Evolutionary conservation across 1,139 yeast species (phyloP), one percentile per base, ranked within the genome.

Genomic region (Kodamaea suecica): DNA sequence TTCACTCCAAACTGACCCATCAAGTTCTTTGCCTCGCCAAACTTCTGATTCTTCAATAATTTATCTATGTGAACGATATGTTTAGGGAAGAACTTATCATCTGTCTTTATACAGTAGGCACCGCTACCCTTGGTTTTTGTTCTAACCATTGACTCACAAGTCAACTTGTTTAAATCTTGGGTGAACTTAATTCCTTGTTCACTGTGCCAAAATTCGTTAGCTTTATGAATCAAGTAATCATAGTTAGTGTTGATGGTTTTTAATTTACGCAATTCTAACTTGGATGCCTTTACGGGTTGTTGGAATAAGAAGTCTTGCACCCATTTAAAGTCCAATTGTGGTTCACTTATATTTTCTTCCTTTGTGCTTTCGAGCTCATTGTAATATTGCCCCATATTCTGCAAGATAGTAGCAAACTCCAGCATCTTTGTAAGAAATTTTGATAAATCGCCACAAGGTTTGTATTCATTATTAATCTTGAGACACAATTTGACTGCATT

Each of bases 381-480:
- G 50, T 61, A 73, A 36, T 53, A 59, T 52, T 53, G 71, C 32
- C 60, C 70, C 34, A 52, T 50, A 23, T 62, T 59, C 44, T 73
- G 78, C 37, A 77, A 58, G 3, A 67, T 48, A 25, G 50, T 52
- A 9, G 70, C 50, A 24, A 71, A 49, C 10, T 49, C 50, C 28
- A 55, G 60, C 41, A 60, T 59, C 37, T 58, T 59, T 21, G 65
- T 54, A 36, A 53, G 61, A 30, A 72, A 61, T 45, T 78, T 75
- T 6, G 83, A 70, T 21, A 65, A 49, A 17, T 52, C 56, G 20
- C 78, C 76, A 55, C 94, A 84, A 4, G 51, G 54, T 29, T 63
- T 61, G 44, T 66, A 70, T 38, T 84, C 95, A 48, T 84, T 83
- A 53, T 86, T 85, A 31, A 73, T 73, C 44, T 82, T 75, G 35